Conservation (phyloP, 208 protist species). For the Trypanosoma theileri region DNA sequence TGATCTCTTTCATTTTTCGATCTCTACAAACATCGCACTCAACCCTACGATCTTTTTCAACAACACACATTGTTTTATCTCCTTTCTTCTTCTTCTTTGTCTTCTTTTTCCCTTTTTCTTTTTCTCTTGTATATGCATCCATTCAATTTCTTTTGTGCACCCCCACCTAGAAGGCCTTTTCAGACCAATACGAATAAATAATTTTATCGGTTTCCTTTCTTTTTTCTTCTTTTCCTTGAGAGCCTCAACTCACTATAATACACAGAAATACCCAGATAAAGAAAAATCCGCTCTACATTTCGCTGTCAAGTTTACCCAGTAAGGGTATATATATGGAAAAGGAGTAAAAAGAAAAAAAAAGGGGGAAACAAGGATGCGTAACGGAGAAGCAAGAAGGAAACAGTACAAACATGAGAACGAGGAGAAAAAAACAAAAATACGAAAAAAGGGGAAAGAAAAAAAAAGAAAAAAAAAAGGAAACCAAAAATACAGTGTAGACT, state of each 20-base stretch:
- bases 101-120: neutral
- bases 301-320: no score
- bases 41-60: no score
- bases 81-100: neutral
- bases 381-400: neutral
- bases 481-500: no score
- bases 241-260: neutral
- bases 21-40: no score
- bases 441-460: slow-evolving; percentile 8
- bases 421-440: slow-evolving; percentile 4
- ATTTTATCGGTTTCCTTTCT: neutral
- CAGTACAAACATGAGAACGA: neutral
- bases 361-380: slow-evolving; percentile 5
- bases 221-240: neutral
- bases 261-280: no score
- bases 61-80: no score
- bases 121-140: neutral
- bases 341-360: neutral
- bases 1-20: no score
- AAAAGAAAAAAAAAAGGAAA: neutral
- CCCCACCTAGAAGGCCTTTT: no score
- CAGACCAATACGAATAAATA: neutral
- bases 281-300: no score
- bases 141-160: no score
- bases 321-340: no score